These are phyloP conservation scores for Eimeria maxima DNA, from an alignment of 169 alveolate species.

Conservation along the genomic window DNA sequence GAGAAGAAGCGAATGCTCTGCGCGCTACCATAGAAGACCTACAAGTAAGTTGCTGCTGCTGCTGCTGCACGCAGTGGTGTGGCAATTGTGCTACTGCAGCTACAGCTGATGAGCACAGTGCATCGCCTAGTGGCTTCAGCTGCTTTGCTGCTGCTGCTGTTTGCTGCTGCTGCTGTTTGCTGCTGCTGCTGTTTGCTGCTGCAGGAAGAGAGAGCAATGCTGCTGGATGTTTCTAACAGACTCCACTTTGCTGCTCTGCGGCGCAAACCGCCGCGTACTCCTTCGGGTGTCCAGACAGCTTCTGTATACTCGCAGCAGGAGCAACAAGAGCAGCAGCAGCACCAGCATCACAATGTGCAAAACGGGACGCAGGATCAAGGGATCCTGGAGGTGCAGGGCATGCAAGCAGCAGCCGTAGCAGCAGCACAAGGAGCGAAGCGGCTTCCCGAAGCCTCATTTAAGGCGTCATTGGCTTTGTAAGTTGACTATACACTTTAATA, in stretches of 20 bases:
- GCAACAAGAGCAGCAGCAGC: neutral
- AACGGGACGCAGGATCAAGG: neutral
- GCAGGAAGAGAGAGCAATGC: conserved; percentile 58
- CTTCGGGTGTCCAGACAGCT: neutral
- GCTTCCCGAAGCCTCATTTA: neutral
- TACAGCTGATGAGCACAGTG: neutral
- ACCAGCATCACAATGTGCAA: neutral
- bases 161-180: neutral
- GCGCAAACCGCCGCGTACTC: neutral
- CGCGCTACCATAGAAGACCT: conserved; percentile 3
- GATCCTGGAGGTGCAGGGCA: neutral
- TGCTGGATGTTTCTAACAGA: conserved; percentile 37
- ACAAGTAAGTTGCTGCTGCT: conserved; percentile 6
- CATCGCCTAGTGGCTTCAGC: neutral
- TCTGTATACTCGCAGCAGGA: neutral
- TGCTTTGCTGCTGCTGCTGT: neutral
- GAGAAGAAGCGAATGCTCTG: conserved; percentile 12
- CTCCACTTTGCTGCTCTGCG: conserved; percentile 12
- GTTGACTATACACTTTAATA: neutral
- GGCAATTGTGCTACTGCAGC: neutral
- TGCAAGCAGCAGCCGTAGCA: neutral
- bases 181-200: neutral
- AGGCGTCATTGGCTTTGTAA: neutral
- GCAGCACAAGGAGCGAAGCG: neutral
- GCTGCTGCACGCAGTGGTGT: neutral